Evolutionary conservation across 768 basidiomycete genomes (phyloP), one percentile per base, ranked within the genome.

Genomic region (Suillus decipiens): DNA sequence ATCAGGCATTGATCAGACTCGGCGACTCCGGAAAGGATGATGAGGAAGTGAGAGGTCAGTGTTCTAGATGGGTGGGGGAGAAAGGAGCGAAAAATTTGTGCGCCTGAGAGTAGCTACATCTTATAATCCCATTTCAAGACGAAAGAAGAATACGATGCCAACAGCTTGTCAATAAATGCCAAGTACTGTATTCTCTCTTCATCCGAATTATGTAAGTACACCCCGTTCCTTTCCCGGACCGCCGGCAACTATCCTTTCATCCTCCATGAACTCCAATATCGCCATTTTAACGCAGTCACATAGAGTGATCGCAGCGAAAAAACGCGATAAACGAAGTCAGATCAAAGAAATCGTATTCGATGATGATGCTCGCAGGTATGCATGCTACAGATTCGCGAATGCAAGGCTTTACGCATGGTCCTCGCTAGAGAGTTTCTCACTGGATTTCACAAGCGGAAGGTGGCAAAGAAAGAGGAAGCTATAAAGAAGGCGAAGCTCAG

Each of bases 381-480:
- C 75, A 53, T 57, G 19, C 5, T 57, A 57, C 39, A 57, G 56
- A 57, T 41, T 5, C 41, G 41, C 56, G 24, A 31, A 31, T 41
- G 24, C 11, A 41, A 3, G 56, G 19, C 39, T 57, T 42, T 53
- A 39, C 24, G 14, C 62, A 60, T 54, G 56, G 24, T 57, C 56
- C 39, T 39, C 22, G 28, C 39, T 69, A 96, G 95, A 71, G 90
- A 96, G 63, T 97, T 91, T 76, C 78, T 97, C 72, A 96, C 94
- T 19, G 95, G 95, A 33, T 97, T 97, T 74, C 90, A 91, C 74
- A 96, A 96, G 77, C 87, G 95, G 69, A 97, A 96, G 76, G 77
- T 94, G 58, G 89, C 87, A 64, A 93, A 90, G 73, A 83, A 87
- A 66, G 92, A 96, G 68, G 89, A 85, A 56, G 88, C 88, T 50